Percentiles rank a stretch among this genome's conserved stretches.
Conservation (phyloP, 768 basidiomycete species). For the Chalciporus piperatus region DNA sequence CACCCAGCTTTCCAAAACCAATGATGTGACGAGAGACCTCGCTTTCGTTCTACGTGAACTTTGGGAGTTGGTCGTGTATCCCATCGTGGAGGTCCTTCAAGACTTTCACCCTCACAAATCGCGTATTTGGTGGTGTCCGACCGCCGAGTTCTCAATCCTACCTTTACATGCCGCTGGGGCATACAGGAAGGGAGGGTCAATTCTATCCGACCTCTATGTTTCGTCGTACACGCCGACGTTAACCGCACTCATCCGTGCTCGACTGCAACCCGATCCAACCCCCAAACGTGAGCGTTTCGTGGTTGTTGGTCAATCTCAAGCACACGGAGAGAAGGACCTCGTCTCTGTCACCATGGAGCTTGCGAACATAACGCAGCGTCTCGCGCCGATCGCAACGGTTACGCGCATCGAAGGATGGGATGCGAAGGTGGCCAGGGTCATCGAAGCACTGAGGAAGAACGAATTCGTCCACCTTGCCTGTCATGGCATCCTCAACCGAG, state of each 20-base stretch:
- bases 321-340: not conserved
- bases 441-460: not conserved
- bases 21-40: not conserved
- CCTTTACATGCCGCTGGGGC: slow-evolving; percentile 1
- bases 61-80: slow-evolving; percentile 19
- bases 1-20: not conserved
- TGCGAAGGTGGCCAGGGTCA: not conserved
- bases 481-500: slow-evolving; percentile 11
- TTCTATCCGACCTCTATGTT: slow-evolving; percentile 2
- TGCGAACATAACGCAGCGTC: not conserved
- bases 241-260: not conserved
- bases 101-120: not conserved
- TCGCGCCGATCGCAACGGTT: not conserved
- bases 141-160: slow-evolving; percentile 2
- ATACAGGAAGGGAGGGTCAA: not conserved
- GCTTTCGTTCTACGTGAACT: slow-evolving; percentile 8
- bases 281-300: not conserved
- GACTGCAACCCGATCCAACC: not conserved
- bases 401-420: not conserved
- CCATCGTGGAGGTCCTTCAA: slow-evolving; percentile 9
- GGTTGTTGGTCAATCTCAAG: not conserved
- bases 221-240: slow-evolving; percentile 4
- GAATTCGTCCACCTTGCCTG: slow-evolving; percentile 24
- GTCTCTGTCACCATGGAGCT: not conserved
- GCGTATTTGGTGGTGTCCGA: slow-evolving; percentile 18